Evolutionary conservation across 768 basidiomycete species (phyloP), one percentile per base, ranked within the genome.

Genomic region (Russula vinacea): DNA sequence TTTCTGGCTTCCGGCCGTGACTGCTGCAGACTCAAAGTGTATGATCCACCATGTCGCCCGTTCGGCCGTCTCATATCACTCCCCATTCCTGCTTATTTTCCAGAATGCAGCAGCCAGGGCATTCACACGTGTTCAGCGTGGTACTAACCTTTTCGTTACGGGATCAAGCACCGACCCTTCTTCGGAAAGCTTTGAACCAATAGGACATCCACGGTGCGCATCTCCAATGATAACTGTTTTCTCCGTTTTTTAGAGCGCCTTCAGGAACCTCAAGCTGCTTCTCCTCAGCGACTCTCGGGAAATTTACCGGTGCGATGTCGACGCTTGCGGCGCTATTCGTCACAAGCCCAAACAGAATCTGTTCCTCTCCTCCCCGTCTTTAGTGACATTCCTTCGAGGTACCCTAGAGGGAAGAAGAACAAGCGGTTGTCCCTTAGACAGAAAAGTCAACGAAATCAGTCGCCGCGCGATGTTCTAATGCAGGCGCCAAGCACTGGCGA

Each of bases 91-190:
- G 33, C 73, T 76, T 54, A 73, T 79, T 52, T 75, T 83, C 5
- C 80, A 80, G 60, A 75, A 75, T 44, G 83, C 81, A 61, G 83
- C 83, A 22, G 76, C 76, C 67, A 79, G 78, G 56, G 83, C 83
- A 53, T 85, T 81, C 77, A 68, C 72, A 32, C 75, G 76, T 59
- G 58, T 67, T 29, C 22, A 19, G 24, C 2, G 13, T 44, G 17
- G 22, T 42, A 22, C 32, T 19, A 24, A 35, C 19, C 2, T 17
- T 26, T 26, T 19, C 19, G 16, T 26, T 29, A 26, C 40, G 22
- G 32, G 32, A 19, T 24, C 47, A 35, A 44, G 59, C 47, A 32
- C 32, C 14, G 13, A 16, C 39, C 8, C 56, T 10, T 24, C 55
- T 0, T 56, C 26, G 49, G 26, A 56, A 32, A 17, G 40, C 24